Evolutionary conservation across 495 filamentous ascomycete genomes (phyloP), one percentile per base, ranked within the genome.

Genomic region (Thozetella sp.): DNA sequence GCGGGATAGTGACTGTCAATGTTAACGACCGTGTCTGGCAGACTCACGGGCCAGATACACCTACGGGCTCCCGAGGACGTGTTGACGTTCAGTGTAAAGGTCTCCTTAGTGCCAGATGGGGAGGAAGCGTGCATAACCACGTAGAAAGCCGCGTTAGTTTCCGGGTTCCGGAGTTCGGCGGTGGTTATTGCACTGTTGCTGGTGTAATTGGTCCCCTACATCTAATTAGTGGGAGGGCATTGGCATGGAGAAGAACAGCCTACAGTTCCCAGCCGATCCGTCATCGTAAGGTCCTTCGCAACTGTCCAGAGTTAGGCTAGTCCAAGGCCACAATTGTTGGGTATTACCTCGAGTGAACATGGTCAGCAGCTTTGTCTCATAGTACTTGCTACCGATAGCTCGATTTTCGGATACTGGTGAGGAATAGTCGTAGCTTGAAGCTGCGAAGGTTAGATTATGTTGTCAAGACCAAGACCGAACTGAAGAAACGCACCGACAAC

Each of bases 391-490:
- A 1, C 80, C 74, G 25, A 88, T 83, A 11, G 70, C 69, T n/a
- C 86, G 78, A 56, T 80, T 80, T 55, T 88, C 85, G 2, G 79
- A 78, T 40, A 87, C 85, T 2, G 86, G 84, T 1, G 83, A 76
- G 2, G 81, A 83, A 65, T 88, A 86, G 62, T 87, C 84, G 55
- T 87, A 86, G 27, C 81, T 83, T n/a, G 73, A 81, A n/a, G 55
- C 55, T 51, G n/a, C 20, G 12, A 10, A 10, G 43, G 43, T 48
- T n/a, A 48, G n/a, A n/a, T n/a, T n/a, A n/a, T n/a, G 43, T 48
- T 48, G 30, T n/a, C 6, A 48, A 48, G 30, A 37, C 30, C 9
- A 6, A 17, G 6, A 17, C 17, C 17, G 17, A 37, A 37, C 30
- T 37, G 9, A 37, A 48, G 20, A 11, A 3, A 48, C 43, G n/a